These are phyloP conservation scores for Scolecobasidium constrictum DNA, from an alignment of 2,329 filamentous ascomycete species.

Conservation along the genomic window DNA sequence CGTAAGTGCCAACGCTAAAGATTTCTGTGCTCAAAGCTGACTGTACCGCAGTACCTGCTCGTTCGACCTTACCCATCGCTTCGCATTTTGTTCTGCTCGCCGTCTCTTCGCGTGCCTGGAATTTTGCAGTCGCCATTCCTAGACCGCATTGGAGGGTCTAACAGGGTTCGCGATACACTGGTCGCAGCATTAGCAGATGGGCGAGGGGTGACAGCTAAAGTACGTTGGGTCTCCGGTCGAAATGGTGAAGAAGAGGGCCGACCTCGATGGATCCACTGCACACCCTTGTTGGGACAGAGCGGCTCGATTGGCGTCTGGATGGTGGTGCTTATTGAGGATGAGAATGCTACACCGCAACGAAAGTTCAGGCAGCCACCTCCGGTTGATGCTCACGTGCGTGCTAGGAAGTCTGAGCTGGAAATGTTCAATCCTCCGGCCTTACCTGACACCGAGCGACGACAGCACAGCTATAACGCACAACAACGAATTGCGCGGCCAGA, in stretches of 20 bases:
- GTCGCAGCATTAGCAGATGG: slow-evolving; percentile 54
- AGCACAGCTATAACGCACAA: background rate
- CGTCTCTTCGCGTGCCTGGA: slow-evolving; percentile 37
- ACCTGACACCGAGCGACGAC: background rate
- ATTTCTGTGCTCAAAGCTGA: background rate
- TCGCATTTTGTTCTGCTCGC: slow-evolving; percentile 39
- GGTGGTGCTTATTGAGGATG: slow-evolving; percentile 61
- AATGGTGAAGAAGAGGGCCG: slow-evolving; percentile 40
- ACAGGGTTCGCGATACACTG: slow-evolving; percentile 42
- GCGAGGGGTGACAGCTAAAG: slow-evolving; percentile 61
- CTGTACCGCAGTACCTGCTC: slow-evolving; percentile 31
- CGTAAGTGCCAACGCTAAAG: slow-evolving; percentile 27
- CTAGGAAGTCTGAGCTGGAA: background rate
- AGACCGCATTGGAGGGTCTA: slow-evolving; percentile 37
- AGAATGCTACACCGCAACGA: slow-evolving; percentile 23
- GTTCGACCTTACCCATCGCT: slow-evolving; percentile 36
- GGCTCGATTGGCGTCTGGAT: slow-evolving; percentile 68
- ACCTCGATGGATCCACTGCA: slow-evolving; percentile 67
- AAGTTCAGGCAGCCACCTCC: slow-evolving; percentile 25
- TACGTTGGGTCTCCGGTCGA: slow-evolving; percentile 45
- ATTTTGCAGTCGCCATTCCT: slow-evolving; percentile 39
- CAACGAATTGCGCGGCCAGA: background rate
- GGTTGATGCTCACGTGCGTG: slow-evolving; percentile 13
- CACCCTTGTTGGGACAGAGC: slow-evolving; percentile 56
- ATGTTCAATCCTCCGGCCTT: background rate